These are phyloP conservation scores for Cetradonia linearis DNA, from an alignment of 495 filamentous ascomycete genomes.

Conservation along the genomic window DNA sequence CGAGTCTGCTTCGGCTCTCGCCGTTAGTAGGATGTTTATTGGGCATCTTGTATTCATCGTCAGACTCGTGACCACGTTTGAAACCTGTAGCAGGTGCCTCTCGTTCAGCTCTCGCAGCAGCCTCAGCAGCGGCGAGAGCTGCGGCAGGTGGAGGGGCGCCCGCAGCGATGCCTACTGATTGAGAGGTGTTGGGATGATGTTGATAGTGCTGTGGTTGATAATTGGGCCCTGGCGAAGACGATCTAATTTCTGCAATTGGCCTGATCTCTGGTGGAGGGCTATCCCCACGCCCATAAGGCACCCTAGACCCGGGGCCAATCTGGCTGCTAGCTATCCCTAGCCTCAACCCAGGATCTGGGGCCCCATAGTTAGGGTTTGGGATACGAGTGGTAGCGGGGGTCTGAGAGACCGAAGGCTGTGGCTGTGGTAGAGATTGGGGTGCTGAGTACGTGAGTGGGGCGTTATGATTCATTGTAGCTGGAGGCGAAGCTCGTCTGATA, in stretches of 20 bases:
- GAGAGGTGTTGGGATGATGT: constrained; percentile 55
- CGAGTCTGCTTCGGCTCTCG: constrained; percentile 74
- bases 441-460: constrained; percentile 54
- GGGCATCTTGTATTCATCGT: constrained; percentile 52
- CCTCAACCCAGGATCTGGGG: constrained; percentile 42
- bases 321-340: constrained; percentile 48
- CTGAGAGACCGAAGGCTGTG: constrained; percentile 43
- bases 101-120: constrained; percentile 62
- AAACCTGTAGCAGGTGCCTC: constrained; percentile 69
- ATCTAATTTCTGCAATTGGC: constrained; percentile 74
- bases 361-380: constrained; percentile 57
- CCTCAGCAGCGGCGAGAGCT: constrained; percentile 62
- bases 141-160: constrained; percentile 66
- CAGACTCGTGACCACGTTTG: constrained; percentile 86
- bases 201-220: constrained; percentile 74
- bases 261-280: constrained; percentile 78
- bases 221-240: constrained; percentile 69
- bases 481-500: constrained; percentile 44
- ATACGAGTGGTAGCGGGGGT: constrained; percentile 50
- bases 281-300: constrained; percentile 51
- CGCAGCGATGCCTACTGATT: constrained; percentile 59
- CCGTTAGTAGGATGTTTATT: constrained; percentile 80
- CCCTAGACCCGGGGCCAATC: constrained; percentile 35
- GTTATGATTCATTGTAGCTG: constrained; percentile 48
- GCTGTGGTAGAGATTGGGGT: constrained; percentile 49